Evolutionary conservation across 768 basidiomycete species (phyloP).

Genomic region (Pilatotrama ljubarskyi): DNA sequence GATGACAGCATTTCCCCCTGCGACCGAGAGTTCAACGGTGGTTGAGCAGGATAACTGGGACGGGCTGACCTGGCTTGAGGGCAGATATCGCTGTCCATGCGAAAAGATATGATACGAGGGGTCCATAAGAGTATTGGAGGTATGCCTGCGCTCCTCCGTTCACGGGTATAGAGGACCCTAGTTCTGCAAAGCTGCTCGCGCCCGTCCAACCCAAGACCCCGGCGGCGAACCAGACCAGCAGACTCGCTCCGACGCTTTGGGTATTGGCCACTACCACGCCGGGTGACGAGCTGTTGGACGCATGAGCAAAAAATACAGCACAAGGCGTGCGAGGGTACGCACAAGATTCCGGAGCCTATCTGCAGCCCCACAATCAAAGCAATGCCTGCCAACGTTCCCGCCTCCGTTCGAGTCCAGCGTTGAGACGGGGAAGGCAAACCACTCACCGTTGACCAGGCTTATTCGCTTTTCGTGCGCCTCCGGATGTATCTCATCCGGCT

Average conservation of each 20-base stretch:
- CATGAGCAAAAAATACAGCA: neutral
- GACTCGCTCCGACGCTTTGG: constrained; percentile 85
- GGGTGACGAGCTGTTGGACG: constrained; percentile 73
- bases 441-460: constrained; percentile 71
- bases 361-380: constrained; percentile 83
- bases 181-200: constrained; percentile 89
- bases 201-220: constrained; percentile 94
- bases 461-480: constrained; percentile 70
- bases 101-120: constrained; percentile 86
- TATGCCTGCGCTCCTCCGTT: constrained; percentile 73
- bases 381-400: constrained; percentile 52
- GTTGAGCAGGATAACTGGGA: neutral
- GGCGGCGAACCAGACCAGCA: constrained; percentile 80
- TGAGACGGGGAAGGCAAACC: neutral
- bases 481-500: constrained; percentile 52
- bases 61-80: constrained; percentile 68
- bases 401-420: neutral
- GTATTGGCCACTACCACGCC: constrained; percentile 90
- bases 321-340: constrained; percentile 30
- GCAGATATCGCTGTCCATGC: constrained; percentile 94
- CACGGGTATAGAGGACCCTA: constrained; percentile 86
- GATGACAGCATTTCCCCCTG: constrained; percentile 80
- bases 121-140: constrained; percentile 86
- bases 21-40: no score
- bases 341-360: constrained; percentile 97